phyloP scores from a whole-genome alignment of 441 rosid species.

The Mallotus japonicus region DNA sequence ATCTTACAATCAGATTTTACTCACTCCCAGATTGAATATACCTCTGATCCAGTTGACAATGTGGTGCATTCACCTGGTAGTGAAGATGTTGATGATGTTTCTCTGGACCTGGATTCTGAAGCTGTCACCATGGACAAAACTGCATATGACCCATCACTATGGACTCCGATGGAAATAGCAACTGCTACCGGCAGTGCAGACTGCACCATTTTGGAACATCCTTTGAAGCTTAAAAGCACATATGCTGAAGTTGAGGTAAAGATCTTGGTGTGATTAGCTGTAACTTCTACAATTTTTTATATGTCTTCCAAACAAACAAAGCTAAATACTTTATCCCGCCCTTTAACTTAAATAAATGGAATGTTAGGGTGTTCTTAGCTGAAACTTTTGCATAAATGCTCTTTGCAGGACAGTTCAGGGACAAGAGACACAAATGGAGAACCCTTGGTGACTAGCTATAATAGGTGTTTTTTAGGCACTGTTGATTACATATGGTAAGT shows the following conservation, averaged over 20 bases:
- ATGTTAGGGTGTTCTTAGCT: neutral
- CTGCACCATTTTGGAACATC: slow-evolving; percentile 55
- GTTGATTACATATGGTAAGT: slow-evolving; percentile 93
- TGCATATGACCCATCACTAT: slow-evolving; percentile 59
- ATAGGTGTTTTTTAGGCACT: slow-evolving; percentile 87
- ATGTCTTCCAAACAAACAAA: neutral
- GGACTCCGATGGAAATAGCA: slow-evolving; percentile 85
- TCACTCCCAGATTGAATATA: slow-evolving; percentile 23
- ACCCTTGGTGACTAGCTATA: slow-evolving; percentile 86
- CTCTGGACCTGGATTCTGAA: slow-evolving; percentile 38
- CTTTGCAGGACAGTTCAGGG: slow-evolving; percentile 58
- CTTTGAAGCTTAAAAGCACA: slow-evolving; percentile 69
- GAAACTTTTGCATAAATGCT: slow-evolving; percentile 8
- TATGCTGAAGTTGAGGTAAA: slow-evolving; percentile 84
- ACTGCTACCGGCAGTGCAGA: slow-evolving; percentile 75
- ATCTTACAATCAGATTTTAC: slow-evolving; percentile 24
- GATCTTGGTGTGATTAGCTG: neutral
- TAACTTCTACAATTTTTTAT: neutral
- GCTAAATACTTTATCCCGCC: neutral
- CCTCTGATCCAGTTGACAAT: slow-evolving; percentile 21
- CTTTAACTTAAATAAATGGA: neutral
- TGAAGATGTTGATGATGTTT: slow-evolving; percentile 30
- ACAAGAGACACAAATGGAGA: slow-evolving; percentile 79
- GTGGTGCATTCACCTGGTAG: slow-evolving; percentile 21
- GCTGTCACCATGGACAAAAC: slow-evolving; percentile 32